Evolutionary conservation across 2,329 filamentous ascomycete genomes (phyloP).

Genomic region (Pyrenophora seminiperda): DNA sequence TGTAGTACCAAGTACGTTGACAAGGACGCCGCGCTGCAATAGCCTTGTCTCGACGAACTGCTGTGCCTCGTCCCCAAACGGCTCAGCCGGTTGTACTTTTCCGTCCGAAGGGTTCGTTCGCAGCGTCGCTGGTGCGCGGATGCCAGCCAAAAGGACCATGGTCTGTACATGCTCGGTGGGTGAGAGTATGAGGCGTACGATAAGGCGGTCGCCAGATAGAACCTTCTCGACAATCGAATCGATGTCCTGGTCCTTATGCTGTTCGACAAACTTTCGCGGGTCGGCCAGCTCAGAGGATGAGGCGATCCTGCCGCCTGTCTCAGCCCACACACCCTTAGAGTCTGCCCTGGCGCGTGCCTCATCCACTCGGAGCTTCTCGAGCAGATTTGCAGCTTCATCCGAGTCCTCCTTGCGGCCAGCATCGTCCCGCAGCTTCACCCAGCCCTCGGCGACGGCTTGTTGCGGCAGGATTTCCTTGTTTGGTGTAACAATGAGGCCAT

Average conservation of each 20-base stretch:
- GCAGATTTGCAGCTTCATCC: conserved; percentile 69
- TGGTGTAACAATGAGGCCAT: conserved; percentile 77
- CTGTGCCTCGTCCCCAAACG: conserved; percentile 86
- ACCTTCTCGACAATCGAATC: conserved; percentile 86
- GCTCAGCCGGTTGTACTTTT: conserved; percentile 81
- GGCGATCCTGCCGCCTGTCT: conserved; percentile 69
- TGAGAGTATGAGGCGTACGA: conserved; percentile 78
- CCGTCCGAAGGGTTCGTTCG: conserved; percentile 78
- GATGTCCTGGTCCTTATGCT: conserved; percentile 83
- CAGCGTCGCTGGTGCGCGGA: conserved; percentile 88
- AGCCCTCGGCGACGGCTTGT: conserved; percentile 82
- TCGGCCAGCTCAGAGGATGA: conserved; percentile 81
- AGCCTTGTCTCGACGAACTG: conserved; percentile 84
- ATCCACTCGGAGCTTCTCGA: conserved; percentile 77
- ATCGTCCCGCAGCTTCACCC: conserved; percentile 92
- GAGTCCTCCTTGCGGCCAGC: conserved; percentile 89
- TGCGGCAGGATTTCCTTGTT: conserved; percentile 76
- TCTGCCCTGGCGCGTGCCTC: conserved; percentile 80
- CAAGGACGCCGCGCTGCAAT: conserved; percentile 82
- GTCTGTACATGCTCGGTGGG: conserved; percentile 87
- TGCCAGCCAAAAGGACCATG: conserved; percentile 85
- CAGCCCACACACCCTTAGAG: conserved; percentile 79
- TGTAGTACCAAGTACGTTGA: conserved; percentile 83
- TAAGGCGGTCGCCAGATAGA: conserved; percentile 85
- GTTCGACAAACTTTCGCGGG: conserved; percentile 73